Conservation (phyloP, 495 filamentous ascomycete species). For the Penicillium angulare region DNA sequence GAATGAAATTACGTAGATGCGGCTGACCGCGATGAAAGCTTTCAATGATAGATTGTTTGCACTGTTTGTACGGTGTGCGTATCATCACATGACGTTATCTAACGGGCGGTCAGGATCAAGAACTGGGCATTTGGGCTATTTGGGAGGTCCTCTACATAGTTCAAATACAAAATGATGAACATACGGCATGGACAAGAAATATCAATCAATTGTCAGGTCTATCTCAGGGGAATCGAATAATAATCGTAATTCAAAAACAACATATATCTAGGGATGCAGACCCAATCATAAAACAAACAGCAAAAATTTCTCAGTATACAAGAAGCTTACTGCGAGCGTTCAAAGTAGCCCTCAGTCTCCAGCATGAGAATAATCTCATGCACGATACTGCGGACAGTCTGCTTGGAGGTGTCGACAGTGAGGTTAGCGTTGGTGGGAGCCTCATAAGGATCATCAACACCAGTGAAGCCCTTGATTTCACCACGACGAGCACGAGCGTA, state of each 20-base stretch:
- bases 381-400: constrained; percentile 85
- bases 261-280: constrained; percentile 18
- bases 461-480: constrained; percentile 98
- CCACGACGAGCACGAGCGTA: constrained; percentile 81
- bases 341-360: constrained; percentile 79
- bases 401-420: constrained; percentile 79
- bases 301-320: constrained; percentile 12
- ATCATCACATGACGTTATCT: too few relatives aligned
- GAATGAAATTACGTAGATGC: too few relatives aligned
- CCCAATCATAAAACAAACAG: constrained; percentile 14
- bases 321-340: constrained; percentile 32
- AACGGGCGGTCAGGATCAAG: too few relatives aligned
- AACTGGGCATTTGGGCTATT: too few relatives aligned
- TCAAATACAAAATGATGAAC: background rate
- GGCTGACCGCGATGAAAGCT: too few relatives aligned
- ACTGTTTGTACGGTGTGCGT: background rate
- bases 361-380: constrained; percentile 95
- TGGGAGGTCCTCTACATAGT: background rate
- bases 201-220: constrained; percentile 1
- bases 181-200: background rate
- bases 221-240: constrained; percentile 25
- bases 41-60: too few relatives aligned
- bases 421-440: constrained; percentile 76
- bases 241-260: constrained; percentile 21
- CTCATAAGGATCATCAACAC: constrained; percentile 98